phyloP scores from a whole-genome alignment of 768 basidiomycete species.

The Leccinum subgranulosum region DNA sequence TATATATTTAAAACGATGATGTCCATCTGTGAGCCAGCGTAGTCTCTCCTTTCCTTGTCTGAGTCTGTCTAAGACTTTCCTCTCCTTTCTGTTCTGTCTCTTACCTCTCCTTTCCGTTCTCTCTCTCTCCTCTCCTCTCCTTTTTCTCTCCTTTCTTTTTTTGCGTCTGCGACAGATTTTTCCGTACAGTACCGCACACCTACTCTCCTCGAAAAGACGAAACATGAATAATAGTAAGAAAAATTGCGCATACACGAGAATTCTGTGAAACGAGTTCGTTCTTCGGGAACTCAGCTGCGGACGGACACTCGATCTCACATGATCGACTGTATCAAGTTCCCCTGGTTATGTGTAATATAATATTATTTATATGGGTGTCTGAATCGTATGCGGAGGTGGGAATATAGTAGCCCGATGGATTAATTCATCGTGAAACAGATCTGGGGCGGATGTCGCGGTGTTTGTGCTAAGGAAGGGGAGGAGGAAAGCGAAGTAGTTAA shows the following conservation, averaged over 20 bases:
- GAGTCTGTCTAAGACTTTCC: not conserved
- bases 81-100: not conserved
- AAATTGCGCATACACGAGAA: not conserved
- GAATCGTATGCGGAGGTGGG: not conserved
- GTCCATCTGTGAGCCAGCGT: not conserved
- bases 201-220: not conserved
- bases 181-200: not conserved
- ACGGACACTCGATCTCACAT: not conserved
- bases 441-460: not conserved
- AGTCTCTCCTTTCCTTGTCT: not conserved
- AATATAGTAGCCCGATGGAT: not conserved
- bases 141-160: not conserved
- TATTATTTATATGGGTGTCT: not conserved
- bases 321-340: not conserved
- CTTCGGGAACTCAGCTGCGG: not conserved
- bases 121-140: not conserved
- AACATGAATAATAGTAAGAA: not conserved
- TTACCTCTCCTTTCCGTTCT: not conserved
- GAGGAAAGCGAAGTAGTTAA: not conserved
- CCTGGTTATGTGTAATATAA: not conserved
- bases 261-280: not conserved
- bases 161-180: not conserved
- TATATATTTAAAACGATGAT: not conserved
- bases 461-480: not conserved
- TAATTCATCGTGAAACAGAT: not conserved